Conservation (phyloP, 371 early-diverging fungal species). For the Lichtheimia hyalospora region DNA sequence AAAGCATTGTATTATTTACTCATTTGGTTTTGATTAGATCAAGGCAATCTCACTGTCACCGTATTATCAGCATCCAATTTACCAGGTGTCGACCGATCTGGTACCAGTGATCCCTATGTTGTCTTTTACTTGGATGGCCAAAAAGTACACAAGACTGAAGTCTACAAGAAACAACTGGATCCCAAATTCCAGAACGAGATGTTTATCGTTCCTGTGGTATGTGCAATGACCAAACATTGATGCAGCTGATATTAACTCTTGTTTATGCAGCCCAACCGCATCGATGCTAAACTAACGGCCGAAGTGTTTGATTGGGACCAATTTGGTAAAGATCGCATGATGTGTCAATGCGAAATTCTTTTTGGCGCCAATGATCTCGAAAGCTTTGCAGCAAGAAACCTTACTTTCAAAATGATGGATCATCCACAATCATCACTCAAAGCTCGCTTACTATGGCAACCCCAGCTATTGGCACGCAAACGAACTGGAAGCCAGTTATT, state of each 20-base stretch:
- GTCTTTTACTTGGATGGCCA: slow-evolving; percentile 71
- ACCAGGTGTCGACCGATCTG: slow-evolving; percentile 53
- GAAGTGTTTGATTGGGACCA: slow-evolving; percentile 86
- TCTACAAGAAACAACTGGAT: slow-evolving; percentile 75
- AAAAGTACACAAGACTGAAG: slow-evolving; percentile 78
- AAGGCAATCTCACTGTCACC: slow-evolving; percentile 44
- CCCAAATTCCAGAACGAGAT: slow-evolving; percentile 80
- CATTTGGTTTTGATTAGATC: slow-evolving; percentile 25
- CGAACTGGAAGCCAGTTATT: slow-evolving; percentile 25
- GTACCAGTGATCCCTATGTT: slow-evolving; percentile 82
- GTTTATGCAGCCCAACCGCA: slow-evolving; percentile 36
- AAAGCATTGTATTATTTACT: background rate
- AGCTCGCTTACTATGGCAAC: slow-evolving; percentile 43
- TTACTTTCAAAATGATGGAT: no score
- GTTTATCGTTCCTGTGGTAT: slow-evolving; percentile 65
- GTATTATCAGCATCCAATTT: slow-evolving; percentile 44
- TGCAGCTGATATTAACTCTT: no score
- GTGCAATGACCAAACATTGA: background rate
- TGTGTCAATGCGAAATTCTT: slow-evolving; percentile 43
- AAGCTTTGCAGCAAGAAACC: slow-evolving; percentile 24
- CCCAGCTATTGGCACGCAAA: slow-evolving; percentile 45
- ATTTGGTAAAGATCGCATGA: slow-evolving; percentile 59
- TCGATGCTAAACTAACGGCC: slow-evolving; percentile 49
- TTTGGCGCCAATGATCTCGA: slow-evolving; percentile 33
- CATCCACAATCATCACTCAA: background rate